Evolutionary conservation across 1,139 yeast genomes (phyloP).

Genomic region (Taphrina deformans): DNA sequence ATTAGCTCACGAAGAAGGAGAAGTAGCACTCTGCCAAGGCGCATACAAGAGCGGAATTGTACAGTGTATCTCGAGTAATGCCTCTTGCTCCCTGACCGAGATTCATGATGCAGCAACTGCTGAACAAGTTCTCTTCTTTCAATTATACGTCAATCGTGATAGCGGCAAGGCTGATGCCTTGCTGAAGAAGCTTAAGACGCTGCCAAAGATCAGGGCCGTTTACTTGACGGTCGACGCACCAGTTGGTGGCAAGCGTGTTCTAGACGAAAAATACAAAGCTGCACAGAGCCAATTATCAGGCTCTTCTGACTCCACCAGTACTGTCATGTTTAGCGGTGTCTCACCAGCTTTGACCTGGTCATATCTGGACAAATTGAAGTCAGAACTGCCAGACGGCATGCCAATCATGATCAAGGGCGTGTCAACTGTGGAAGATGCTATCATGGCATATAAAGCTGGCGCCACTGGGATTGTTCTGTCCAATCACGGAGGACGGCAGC

Average conservation of each 20-base stretch:
- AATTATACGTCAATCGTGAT: constrained; percentile 69
- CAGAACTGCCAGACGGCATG: constrained; percentile 44
- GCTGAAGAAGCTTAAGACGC: constrained; percentile 54
- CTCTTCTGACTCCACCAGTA: constrained; percentile 6
- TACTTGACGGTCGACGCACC: constrained; percentile 85
- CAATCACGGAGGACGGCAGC: constrained; percentile 60
- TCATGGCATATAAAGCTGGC: constrained; percentile 52
- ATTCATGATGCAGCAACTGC: constrained; percentile 57
- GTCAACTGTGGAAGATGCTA: constrained; percentile 55
- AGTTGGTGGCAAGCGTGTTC: constrained; percentile 73
- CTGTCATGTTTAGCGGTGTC: constrained; percentile 13
- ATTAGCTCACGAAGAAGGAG: constrained; percentile 71
- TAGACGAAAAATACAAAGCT: constrained; percentile 55
- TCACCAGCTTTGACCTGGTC: constrained; percentile 23
- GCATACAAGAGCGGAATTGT: constrained; percentile 66
- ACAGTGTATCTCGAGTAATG: constrained; percentile 80
- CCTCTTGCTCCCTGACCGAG: constrained; percentile 73
- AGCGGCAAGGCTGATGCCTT: constrained; percentile 56
- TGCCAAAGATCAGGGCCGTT: constrained; percentile 58
- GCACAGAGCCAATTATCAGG: constrained; percentile 42
- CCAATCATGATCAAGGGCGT: constrained; percentile 55
- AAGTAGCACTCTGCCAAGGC: constrained; percentile 70
- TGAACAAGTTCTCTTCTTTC: constrained; percentile 69
- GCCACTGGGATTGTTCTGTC: constrained; percentile 56
- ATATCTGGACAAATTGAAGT: not conserved